These are phyloP conservation scores for Amphichorda felina DNA, from an alignment of 2,329 filamentous ascomycete species.

Conservation along the genomic window DNA sequence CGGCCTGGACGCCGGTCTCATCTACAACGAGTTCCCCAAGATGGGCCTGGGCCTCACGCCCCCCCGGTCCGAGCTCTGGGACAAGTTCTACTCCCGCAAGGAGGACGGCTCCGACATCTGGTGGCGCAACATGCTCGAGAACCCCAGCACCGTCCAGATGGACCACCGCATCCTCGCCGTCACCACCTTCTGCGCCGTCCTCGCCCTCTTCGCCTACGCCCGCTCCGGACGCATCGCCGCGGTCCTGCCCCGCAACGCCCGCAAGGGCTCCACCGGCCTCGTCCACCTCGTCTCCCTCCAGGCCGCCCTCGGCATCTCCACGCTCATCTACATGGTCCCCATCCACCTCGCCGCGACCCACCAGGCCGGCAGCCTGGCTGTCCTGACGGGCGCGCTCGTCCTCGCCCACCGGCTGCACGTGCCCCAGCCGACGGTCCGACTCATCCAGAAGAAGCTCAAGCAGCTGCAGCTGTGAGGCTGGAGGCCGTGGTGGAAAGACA, in stretches of 20 bases:
- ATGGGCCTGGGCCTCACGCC: slow-evolving; percentile 83
- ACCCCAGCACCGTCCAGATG: slow-evolving; percentile 88
- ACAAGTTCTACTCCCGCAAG: slow-evolving; percentile 72
- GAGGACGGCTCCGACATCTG: slow-evolving; percentile 72
- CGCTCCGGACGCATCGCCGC: slow-evolving; percentile 48
- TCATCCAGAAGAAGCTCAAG: slow-evolving; percentile 42
- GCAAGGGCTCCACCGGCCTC: slow-evolving; percentile 63
- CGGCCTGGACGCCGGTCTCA: slow-evolving; percentile 87
- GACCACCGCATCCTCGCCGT: slow-evolving; percentile 89
- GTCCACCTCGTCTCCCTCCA: slow-evolving; percentile 76
- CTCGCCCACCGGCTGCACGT: slow-evolving; percentile 69
- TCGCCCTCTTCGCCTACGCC: slow-evolving; percentile 72
- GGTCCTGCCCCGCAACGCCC: slow-evolving; percentile 50
- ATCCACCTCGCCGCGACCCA: slow-evolving; percentile 79
- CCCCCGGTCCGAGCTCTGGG: slow-evolving; percentile 71
- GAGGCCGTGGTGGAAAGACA: too few species aligned
- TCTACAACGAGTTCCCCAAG: slow-evolving; percentile 97
- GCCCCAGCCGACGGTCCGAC: slow-evolving; percentile 49
- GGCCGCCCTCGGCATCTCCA: slow-evolving; percentile 77
- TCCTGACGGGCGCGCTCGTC: slow-evolving; percentile 73
- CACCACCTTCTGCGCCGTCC: slow-evolving; percentile 72
- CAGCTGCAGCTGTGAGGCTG: slow-evolving; percentile 6
- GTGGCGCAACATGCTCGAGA: slow-evolving; percentile 98
- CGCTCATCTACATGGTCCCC: slow-evolving; percentile 88
- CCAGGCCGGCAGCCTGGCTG: slow-evolving; percentile 78